These are phyloP conservation scores for Zelonia costaricensis DNA, from an alignment of 208 protist species.

Conservation along the genomic window DNA sequence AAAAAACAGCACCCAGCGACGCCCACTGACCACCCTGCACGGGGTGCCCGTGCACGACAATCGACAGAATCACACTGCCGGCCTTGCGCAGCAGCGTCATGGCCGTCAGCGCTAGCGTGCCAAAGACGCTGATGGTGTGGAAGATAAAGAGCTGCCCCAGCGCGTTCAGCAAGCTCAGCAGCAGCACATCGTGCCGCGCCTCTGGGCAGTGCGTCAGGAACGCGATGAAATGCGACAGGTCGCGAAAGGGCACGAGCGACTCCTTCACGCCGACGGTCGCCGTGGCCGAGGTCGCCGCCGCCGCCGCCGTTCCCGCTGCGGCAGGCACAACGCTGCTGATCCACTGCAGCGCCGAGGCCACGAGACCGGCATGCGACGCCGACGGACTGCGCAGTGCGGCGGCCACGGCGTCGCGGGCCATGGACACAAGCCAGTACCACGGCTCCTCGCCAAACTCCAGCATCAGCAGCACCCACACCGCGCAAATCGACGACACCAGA, in stretches of 20 bases:
- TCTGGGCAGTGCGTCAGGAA: conserved; percentile 61
- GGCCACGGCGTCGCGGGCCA: background rate
- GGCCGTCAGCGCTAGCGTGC: conserved; percentile 70
- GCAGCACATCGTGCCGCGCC: conserved; percentile 54
- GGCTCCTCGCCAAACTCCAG: conserved; percentile 42
- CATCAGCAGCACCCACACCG: conserved; percentile 34
- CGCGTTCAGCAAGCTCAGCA: conserved; percentile 70
- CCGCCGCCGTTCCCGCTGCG: too few species aligned
- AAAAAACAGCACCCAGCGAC: conserved; percentile 52
- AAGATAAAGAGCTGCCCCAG: conserved; percentile 86
- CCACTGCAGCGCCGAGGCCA: background rate
- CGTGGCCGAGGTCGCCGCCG: background rate
- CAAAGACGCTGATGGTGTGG: conserved; percentile 77
- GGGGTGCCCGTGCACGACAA: conserved; percentile 66
- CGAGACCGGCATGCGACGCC: background rate
- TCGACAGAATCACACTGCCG: conserved; percentile 78
- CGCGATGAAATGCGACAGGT: conserved; percentile 41
- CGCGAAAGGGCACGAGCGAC: conserved; percentile 45
- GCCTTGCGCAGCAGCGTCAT: conserved; percentile 85
- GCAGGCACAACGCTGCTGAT: conserved; percentile 3
- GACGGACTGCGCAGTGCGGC: background rate
- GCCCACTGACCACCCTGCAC: conserved; percentile 54
- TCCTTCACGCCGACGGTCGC: too few species aligned
- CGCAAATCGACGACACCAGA: conserved; percentile 27
- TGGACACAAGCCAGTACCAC: conserved; percentile 23